Evolutionary conservation across 495 filamentous ascomycete species (phyloP).

Genomic region (Talaromyces thailandensis): DNA sequence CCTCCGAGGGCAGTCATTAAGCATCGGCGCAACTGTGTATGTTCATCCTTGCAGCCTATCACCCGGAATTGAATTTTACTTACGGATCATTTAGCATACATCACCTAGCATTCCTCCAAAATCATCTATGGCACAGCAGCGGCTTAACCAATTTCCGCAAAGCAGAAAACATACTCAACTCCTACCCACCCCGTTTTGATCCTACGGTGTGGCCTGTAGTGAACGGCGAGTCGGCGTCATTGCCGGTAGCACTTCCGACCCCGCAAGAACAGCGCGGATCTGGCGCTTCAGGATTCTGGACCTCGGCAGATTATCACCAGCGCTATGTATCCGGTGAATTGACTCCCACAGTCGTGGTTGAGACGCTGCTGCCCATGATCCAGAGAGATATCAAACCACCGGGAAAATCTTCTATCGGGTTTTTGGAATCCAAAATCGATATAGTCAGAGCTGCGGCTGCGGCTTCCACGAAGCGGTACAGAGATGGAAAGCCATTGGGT

Average conservation of each 20-base stretch:
- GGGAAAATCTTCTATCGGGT: constrained; percentile 60
- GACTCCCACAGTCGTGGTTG: constrained; percentile 62
- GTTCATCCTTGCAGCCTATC: constrained; percentile 6
- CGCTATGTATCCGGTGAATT: constrained; percentile 58
- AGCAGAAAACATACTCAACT: constrained; percentile 43
- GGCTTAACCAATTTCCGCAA: constrained; percentile 56
- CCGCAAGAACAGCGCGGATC: constrained; percentile 24
- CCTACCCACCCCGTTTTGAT: constrained; percentile 59
- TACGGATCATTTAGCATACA: constrained; percentile 36
- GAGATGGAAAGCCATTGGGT: constrained; percentile 50
- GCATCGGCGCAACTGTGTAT: constrained; percentile 42
- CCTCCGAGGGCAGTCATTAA: constrained; percentile 40
- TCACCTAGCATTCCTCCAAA: constrained; percentile 43
- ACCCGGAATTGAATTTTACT: background rate
- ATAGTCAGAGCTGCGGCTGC: constrained; percentile 56
- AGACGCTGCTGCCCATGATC: constrained; percentile 62
- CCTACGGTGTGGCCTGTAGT: constrained; percentile 72
- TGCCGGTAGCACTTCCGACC: constrained; percentile 15
- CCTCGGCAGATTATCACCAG: constrained; percentile 66
- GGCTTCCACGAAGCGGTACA: constrained; percentile 62
- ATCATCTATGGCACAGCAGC: constrained; percentile 65
- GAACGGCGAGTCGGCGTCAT: constrained; percentile 3
- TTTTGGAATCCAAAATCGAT: constrained; percentile 51
- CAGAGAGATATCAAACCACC: constrained; percentile 41
- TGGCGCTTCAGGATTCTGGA: constrained; percentile 42